Base-by-base conservation (phyloP, 441 rosid species). In the Populus hybrid region DNA sequence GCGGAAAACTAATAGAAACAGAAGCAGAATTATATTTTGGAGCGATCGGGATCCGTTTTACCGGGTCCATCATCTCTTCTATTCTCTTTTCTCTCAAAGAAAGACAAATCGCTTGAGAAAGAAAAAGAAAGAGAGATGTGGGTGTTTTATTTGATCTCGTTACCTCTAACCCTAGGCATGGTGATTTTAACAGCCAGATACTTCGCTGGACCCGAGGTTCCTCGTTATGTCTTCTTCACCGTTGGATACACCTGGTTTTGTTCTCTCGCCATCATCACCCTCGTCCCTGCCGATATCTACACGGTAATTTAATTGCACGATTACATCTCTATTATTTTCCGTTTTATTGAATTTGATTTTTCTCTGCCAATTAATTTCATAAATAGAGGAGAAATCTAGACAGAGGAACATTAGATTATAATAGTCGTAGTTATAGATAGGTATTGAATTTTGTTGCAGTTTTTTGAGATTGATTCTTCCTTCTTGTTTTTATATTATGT, bases 221-320 rank as follows among this genome's bases (percentile, higher is more conserved):
- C 98, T 79, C 95, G 97, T 23, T 96, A 96, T 79, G 98, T 93
- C 59, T 84, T 89, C 9, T 80, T 92, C 87, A 93, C 99, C 86
- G 98, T 96, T 75, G 98, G 93, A 4, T 96, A 96, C 91, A 84
- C 98, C 83, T 94, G 99, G 98, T 93, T 94, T 84, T 96, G 98
- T 83, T 93, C 99, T 77, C 92, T 94, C 83, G 90, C 98, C 81
- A 88, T 94, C 83, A 94, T 96, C 86, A 90, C 92, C 88, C 96
- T 96, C 82, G 99, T 95, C 69, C 99, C 99, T 73, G 98, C 99
- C 79, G 99, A 96, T 82, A 96, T 96, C 83, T 94, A 97, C 93
- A 82, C 92, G 92, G 99, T 93, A 79, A 68, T 53, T 74, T 9
- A 24, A 14, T 24, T 65, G 23, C 26, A 9, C 64, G 50, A 40